phyloP scores from a whole-genome alignment of 2,329 filamentous ascomycete genomes.

The Exophiala lecanii-corni region DNA sequence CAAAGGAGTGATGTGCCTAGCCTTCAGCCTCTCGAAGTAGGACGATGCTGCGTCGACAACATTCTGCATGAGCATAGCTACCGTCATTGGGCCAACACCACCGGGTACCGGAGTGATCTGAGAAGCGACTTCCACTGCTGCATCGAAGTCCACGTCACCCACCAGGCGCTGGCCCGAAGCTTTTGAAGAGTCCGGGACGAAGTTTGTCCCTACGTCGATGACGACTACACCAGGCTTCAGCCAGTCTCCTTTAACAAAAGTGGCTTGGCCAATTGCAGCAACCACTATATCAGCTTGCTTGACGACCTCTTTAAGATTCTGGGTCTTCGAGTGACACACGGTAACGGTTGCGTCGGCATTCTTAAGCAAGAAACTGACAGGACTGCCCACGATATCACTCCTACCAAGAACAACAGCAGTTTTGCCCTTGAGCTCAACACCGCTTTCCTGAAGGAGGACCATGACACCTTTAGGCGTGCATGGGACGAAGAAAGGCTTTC shows the following conservation, averaged over 20 bases:
- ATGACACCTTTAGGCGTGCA: conserved; percentile 98
- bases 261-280: conserved; percentile 81
- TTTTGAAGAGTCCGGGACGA: conserved; percentile 79
- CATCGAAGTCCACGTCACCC: conserved; percentile 89
- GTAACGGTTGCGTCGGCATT: conserved; percentile 97
- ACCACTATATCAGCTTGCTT: conserved; percentile 85
- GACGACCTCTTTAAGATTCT: conserved; percentile 66
- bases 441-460: conserved; percentile 79
- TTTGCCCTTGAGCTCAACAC: conserved; percentile 80
- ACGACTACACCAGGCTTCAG: conserved; percentile 91
- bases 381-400: conserved; percentile 96
- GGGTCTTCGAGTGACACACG: conserved; percentile 86
- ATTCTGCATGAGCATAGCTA: conserved; percentile 96
- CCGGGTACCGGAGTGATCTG: conserved; percentile 94
- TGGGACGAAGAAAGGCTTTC: conserved; percentile 80
- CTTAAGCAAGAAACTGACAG: conserved; percentile 90
- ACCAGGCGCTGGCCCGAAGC: conserved; percentile 91
- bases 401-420: conserved; percentile 89
- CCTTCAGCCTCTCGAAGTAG: conserved; percentile 78
- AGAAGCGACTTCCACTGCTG: conserved; percentile 78
- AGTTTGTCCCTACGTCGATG: conserved; percentile 97
- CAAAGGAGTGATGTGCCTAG: conserved; percentile 74
- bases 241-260: conserved; percentile 92
- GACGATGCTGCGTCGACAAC: conserved; percentile 79
- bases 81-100: conserved; percentile 97